Evolutionary conservation across 805 yeast genomes (phyloP).

Genomic region (Saccharomycopsis sp.): DNA sequence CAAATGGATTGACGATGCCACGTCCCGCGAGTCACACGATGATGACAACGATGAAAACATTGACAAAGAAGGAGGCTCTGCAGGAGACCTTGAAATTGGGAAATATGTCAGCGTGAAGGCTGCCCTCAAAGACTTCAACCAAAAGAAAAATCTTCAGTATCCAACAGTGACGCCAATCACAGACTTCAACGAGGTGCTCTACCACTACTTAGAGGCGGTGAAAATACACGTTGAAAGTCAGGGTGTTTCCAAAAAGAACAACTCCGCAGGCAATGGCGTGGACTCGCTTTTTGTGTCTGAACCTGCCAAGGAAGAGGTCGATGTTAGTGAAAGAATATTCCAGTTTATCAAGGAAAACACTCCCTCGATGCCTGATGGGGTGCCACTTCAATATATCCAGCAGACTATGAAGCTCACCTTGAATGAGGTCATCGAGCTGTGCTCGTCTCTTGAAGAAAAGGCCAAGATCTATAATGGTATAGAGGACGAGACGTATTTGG

Average conservation of each 20-base stretch:
- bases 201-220: conserved; percentile 62
- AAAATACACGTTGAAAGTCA: conserved; percentile 49
- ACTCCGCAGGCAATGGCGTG: conserved; percentile 22
- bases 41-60: conserved; percentile 20
- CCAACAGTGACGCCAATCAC: conserved; percentile 50
- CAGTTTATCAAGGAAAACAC: conserved; percentile 44
- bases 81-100: conserved; percentile 35
- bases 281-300: conserved; percentile 40
- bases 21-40: conserved; percentile 28
- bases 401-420: conserved; percentile 46
- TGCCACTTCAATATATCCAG: conserved; percentile 56
- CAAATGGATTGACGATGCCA: conserved; percentile 50
- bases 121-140: conserved; percentile 51
- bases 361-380: conserved; percentile 64
- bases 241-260: conserved; percentile 32
- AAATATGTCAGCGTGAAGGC: conserved; percentile 58
- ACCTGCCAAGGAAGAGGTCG: conserved; percentile 28
- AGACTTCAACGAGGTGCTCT: conserved; percentile 61
- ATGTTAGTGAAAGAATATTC: conserved; percentile 38
- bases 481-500: conserved; percentile 57
- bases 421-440: conserved; percentile 42
- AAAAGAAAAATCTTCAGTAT: conserved; percentile 57
- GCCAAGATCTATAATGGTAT: conserved; percentile 66
- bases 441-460: conserved; percentile 52
- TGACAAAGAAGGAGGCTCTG: conserved; percentile 24